These are phyloP conservation scores for Rubia balearica DNA, from an alignment of 305 asterid species.

Conservation along the genomic window DNA sequence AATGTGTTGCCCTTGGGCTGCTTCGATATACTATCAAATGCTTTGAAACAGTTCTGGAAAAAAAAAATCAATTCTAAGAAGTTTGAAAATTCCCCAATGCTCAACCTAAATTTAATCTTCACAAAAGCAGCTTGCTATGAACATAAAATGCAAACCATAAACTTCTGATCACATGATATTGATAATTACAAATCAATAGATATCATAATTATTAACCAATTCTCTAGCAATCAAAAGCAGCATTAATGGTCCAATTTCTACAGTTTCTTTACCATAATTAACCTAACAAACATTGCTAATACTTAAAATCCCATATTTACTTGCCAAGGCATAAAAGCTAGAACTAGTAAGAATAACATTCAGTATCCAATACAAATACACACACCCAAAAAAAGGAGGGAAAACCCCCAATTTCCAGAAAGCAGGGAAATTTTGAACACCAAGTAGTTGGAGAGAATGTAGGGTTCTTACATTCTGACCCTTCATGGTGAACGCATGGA, in stretches of 20 bases:
- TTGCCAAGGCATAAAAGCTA: not conserved
- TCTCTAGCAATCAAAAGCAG: not conserved
- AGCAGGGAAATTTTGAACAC: not conserved
- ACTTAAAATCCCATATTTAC: not conserved
- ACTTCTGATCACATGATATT: not conserved
- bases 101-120: not conserved
- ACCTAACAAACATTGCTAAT: not conserved
- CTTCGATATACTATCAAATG: conserved; percentile 31
- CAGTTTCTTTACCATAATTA: not conserved
- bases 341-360: not conserved
- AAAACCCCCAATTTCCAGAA: not conserved
- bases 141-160: not conserved
- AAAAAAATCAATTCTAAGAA: not conserved
- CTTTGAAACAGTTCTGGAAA: conserved; percentile 40
- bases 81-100: not conserved
- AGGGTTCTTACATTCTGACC: not conserved
- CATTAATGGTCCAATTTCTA: not conserved
- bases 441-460: not conserved
- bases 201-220: not conserved
- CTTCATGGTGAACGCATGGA: not conserved
- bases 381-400: not conserved
- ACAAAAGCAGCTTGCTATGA: no score
- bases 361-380: not conserved
- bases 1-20: conserved; percentile 29
- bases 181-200: not conserved